Percentiles rank a stretch among this genome's conserved stretches.
phyloP scores from a whole-genome alignment of 371 early-diverging fungal genomes.

The Dinochytrium kinnereticum region DNA sequence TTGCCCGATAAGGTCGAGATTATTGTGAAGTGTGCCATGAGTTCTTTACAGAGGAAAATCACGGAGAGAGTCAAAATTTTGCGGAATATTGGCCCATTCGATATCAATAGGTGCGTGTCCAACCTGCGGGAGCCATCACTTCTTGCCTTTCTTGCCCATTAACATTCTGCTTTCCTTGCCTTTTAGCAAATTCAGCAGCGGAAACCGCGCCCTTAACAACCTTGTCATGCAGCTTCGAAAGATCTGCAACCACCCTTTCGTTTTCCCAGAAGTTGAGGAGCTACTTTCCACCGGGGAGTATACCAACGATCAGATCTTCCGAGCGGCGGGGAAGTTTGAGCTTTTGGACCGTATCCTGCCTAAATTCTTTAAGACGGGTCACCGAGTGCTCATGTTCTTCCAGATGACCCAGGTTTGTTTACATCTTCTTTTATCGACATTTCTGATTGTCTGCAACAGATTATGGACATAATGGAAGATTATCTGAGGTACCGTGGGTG shows the following conservation, averaged over 20 bases:
- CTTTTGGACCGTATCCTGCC: constrained; percentile 95
- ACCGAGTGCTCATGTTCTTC: constrained; percentile 97
- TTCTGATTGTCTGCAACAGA: constrained; percentile 31
- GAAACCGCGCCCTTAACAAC: constrained; percentile 89
- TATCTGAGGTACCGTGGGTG: constrained; percentile 81
- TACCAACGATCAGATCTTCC: constrained; percentile 64
- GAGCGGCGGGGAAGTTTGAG: constrained; percentile 97
- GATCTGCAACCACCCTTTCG: constrained; percentile 99
- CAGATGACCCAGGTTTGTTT: constrained; percentile 91
- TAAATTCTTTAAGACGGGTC: constrained; percentile 85
- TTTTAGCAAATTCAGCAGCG: constrained; percentile 18
- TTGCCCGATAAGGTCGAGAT: constrained; percentile 99
- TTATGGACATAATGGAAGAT: constrained; percentile 98
- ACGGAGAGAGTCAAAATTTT: constrained; percentile 49
- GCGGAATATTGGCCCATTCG: constrained; percentile 53
- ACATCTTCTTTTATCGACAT: neutral
- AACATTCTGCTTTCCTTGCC: neutral
- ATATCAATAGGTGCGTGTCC: constrained; percentile 48
- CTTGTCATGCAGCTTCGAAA: constrained; percentile 99
- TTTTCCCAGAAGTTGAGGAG: constrained; percentile 94
- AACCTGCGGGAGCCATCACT: neutral
- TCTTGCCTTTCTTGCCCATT: constrained; percentile 46
- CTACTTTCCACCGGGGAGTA: constrained; percentile 55
- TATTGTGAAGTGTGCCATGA: constrained; percentile 93
- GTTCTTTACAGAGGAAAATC: constrained; percentile 79